These are phyloP conservation scores for Phoma herbarum DNA, from an alignment of 2,329 filamentous ascomycete species.

Conservation along the genomic window DNA sequence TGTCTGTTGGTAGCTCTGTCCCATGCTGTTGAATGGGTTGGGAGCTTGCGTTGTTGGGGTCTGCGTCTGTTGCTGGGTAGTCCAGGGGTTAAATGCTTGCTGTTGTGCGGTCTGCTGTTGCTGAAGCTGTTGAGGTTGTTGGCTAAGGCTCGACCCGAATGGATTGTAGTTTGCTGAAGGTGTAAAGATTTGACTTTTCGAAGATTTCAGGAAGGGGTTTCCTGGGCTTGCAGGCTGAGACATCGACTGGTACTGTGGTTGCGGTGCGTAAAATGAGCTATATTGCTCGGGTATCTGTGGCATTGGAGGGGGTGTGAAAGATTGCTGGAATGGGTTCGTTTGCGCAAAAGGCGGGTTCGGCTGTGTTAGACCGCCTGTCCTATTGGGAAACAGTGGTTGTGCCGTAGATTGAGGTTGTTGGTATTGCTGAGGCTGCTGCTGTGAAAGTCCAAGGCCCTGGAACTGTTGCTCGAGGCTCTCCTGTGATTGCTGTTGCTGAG, in stretches of 20 bases:
- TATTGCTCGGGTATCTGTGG: conserved; percentile 53
- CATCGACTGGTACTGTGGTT: conserved; percentile 51
- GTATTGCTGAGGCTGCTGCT: conserved; percentile 52
- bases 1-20: conserved; percentile 28
- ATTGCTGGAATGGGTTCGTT: conserved; percentile 53
- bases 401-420: conserved; percentile 40
- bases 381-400: conserved; percentile 73
- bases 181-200: conserved; percentile 55
- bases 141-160: conserved; percentile 56
- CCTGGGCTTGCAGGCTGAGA: conserved; percentile 49
- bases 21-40: conserved; percentile 40
- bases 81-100: conserved; percentile 38
- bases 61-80: conserved; percentile 30
- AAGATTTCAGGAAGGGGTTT: conserved; percentile 57
- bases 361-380: conserved; percentile 69
- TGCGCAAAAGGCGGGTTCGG: conserved; percentile 50
- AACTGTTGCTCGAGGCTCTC: conserved; percentile 72
- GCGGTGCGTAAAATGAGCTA: conserved; percentile 43
- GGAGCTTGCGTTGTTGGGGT: conserved; percentile 26
- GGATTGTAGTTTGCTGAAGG: conserved; percentile 49
- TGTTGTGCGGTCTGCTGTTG: conserved; percentile 25
- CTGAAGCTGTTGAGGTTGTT: conserved; percentile 53
- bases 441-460: conserved; percentile 74
- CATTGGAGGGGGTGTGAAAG: conserved; percentile 53
- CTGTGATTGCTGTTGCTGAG: conserved; percentile 33